A percentile compares a stretch with the other conserved stretches of the same genome.
Evolutionary conservation across 2,329 filamentous ascomycete genomes (phyloP).

Genomic region (Rhynchosporium graminicola): DNA sequence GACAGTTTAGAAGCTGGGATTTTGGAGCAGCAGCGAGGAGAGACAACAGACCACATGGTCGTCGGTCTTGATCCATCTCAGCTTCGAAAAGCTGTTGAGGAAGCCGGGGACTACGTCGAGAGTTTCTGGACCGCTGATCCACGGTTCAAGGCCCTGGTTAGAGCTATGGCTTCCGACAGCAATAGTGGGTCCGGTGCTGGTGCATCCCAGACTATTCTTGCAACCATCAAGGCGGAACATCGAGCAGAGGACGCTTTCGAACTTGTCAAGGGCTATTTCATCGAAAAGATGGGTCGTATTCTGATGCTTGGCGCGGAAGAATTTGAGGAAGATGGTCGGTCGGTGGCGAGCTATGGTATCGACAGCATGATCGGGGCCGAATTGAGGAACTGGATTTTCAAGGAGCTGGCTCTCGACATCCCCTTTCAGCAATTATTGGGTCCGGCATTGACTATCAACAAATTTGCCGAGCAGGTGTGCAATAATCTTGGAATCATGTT

Average conservation of each 20-base stretch:
- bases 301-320: constrained; percentile 50
- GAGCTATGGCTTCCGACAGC: too few species aligned
- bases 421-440: constrained; percentile 44
- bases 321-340: constrained; percentile 46
- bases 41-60: constrained; percentile 28
- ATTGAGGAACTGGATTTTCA: constrained; percentile 40
- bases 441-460: constrained; percentile 34
- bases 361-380: constrained; percentile 34
- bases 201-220: constrained; percentile 20
- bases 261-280: constrained; percentile 44
- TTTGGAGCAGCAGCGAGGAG: neutral
- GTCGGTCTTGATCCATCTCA: constrained; percentile 36
- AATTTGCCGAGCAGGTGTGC: too few species aligned
- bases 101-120: constrained; percentile 15
- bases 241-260: constrained; percentile 27
- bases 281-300: constrained; percentile 48
- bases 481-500: too few species aligned
- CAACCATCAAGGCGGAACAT: neutral
- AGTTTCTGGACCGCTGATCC: constrained; percentile 33
- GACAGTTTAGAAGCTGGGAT: constrained; percentile 36
- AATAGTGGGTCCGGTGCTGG: too few species aligned
- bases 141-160: neutral
- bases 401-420: constrained; percentile 43
- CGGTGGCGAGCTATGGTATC: constrained; percentile 46
- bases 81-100: neutral